Conservation (phyloP, 257 asterid species). For the Sherardia arvensis region DNA sequence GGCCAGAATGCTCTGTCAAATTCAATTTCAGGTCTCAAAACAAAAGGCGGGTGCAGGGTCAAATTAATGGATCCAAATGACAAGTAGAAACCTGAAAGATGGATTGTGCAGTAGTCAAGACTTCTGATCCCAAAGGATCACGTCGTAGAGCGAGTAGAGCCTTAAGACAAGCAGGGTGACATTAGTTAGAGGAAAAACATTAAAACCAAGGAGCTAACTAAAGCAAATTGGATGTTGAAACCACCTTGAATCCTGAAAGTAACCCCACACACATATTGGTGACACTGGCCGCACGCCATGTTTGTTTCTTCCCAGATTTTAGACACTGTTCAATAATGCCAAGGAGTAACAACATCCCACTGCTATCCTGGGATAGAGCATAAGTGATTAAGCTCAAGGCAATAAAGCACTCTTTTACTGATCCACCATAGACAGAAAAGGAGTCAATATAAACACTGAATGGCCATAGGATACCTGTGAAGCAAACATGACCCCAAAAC, state of each 20-base stretch:
- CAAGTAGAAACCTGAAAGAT: constrained; percentile 71
- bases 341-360: constrained; percentile 81
- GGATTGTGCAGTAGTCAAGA: constrained; percentile 72
- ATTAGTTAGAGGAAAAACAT: constrained; percentile 18
- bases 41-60: constrained; percentile 9
- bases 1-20: constrained; percentile 69
- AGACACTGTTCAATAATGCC: constrained; percentile 76
- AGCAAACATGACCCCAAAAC: constrained; percentile 91
- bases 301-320: constrained; percentile 76
- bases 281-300: constrained; percentile 74
- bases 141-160: constrained; percentile 74
- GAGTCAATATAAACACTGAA: constrained; percentile 16
- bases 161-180: constrained; percentile 38
- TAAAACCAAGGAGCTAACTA: constrained; percentile 5
- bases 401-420: constrained; percentile 13
- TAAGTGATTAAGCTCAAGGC: constrained; percentile 19
- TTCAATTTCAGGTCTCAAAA: constrained; percentile 18
- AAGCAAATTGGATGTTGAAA: constrained; percentile 14
- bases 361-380: constrained; percentile 73
- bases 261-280: constrained; percentile 96
- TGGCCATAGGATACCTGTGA: constrained; percentile 54
- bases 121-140: constrained; percentile 74
- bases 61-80: constrained; percentile 4
- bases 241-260: constrained; percentile 91
- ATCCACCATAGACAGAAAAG: constrained; percentile 15